Evolutionary conservation across 2,329 filamentous ascomycete species (phyloP).

Genomic region (Fusarium dimerum): DNA sequence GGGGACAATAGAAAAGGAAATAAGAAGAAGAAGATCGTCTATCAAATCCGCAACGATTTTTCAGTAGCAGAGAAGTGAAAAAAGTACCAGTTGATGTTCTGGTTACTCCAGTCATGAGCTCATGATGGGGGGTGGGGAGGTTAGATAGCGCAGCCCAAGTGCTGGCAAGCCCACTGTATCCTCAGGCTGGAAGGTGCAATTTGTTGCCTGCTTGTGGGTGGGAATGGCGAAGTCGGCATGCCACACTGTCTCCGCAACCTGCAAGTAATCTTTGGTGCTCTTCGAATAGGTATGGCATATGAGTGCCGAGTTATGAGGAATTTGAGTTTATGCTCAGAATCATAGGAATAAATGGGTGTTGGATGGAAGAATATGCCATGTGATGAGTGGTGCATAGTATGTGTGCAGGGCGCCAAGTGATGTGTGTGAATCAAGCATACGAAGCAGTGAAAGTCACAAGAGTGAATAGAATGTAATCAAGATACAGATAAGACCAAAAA

Average conservation of each 20-base stretch:
- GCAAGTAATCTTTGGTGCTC: too few relatives aligned
- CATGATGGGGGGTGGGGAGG: not conserved
- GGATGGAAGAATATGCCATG: not conserved
- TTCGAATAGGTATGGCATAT: not conserved
- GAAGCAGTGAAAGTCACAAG: not conserved
- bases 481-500: not conserved
- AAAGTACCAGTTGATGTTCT: conserved; percentile 1
- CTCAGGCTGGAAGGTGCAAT: conserved; percentile 21
- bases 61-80: too few relatives aligned
- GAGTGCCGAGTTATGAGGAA: too few relatives aligned
- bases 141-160: not conserved
- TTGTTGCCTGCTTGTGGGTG: conserved; percentile 5
- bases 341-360: too few relatives aligned
- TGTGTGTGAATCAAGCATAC: too few relatives aligned
- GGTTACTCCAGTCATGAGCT: conserved; percentile 6
- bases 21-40: too few relatives aligned
- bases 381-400: not conserved
- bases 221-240: conserved; percentile 19
- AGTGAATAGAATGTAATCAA: not conserved
- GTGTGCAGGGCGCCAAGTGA: not conserved
- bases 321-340: not conserved
- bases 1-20: too few relatives aligned
- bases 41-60: too few relatives aligned
- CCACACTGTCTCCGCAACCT: too few relatives aligned
- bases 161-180: conserved; percentile 19